Conservation (phyloP, 2,329 filamentous ascomycete genomes). For the Orbilia javanica region DNA sequence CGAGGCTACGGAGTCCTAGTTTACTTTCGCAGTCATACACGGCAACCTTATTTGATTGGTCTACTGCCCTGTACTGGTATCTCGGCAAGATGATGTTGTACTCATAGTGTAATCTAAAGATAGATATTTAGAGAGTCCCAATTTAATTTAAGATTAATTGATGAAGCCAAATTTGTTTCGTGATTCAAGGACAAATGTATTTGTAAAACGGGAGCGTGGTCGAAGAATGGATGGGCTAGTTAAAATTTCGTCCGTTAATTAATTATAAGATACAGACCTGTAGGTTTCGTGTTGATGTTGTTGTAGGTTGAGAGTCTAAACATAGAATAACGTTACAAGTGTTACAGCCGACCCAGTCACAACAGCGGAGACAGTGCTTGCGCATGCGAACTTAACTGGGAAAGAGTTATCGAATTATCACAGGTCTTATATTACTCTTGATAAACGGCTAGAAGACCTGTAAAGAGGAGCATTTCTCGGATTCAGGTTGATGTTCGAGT, state of each 20-base stretch:
- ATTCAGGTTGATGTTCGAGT: neutral
- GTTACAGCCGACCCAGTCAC: neutral
- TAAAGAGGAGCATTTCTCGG: neutral
- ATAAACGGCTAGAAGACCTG: neutral
- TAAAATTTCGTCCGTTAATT: too few species aligned
- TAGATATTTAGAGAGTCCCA: neutral
- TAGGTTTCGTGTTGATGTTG: constrained; percentile 9
- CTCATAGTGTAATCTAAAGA: neutral
- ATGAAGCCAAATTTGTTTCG: neutral
- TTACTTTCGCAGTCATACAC: too few species aligned
- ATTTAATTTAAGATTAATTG: neutral
- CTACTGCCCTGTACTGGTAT: neutral
- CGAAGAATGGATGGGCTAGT: too few species aligned
- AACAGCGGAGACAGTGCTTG: too few species aligned
- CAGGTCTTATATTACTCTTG: neutral
- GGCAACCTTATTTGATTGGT: neutral
- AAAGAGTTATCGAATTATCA: neutral
- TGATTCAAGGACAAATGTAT: too few species aligned
- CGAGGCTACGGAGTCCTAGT: too few species aligned
- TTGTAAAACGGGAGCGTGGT: too few species aligned
- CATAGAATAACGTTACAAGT: neutral
- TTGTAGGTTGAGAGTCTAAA: constrained; percentile 13
- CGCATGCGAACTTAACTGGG: too few species aligned
- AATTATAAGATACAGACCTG: too few species aligned
- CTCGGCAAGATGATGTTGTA: neutral